Base-by-base conservation (phyloP, 768 basidiomycete genomes). In the Candolleomyces eurysporus region DNA sequence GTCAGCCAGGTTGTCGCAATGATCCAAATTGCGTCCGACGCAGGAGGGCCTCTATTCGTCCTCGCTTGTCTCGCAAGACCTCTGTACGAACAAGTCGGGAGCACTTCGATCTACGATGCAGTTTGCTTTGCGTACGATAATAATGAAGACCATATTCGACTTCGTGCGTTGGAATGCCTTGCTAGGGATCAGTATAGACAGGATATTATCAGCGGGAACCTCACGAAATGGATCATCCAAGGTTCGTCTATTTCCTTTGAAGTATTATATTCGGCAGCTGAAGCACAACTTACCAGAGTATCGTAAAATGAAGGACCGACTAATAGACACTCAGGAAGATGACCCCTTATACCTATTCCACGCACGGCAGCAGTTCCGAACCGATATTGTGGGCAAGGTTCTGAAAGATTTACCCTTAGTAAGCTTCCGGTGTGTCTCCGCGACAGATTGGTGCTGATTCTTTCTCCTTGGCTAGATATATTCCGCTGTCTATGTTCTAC, bases 81-180 rank as follows among this genome's bases (percentile, higher is more conserved):
- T 46, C 3, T 17, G 56, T 21, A n/a, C 55, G 8, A 58, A 48
- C 9, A 31, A 39, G 21, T 56, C 43, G 17, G n/a, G 22, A n/a
- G 39, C 36, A 17, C 4, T 14, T 14, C 5, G 16, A 16, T 65
- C 31, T 65, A 53, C 53, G 48, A 62, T 21, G 58, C 55, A 48
- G 51, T 36, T 3, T 53, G 43, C 30, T 48, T 32, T 21, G 42
- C 30, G 5, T 60, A 55, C n/a, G 43, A 31, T 3, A 67, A 69
- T 17, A 75, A 79, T 58, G 14, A 60, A 5, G 59, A 68, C 49
- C 72, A 73, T 60, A 53, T 66, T 16, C 69, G 77, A 3, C 67
- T 75, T 70, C 63, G 71, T 14, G 70, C 75, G 0, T 66, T 82
- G 2, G 48, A n/a, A 7, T 22, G 11, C 19, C 46, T 49, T 21